Conservation (phyloP, 768 basidiomycete genomes). For the Kwoniella bestiolae region DNA sequence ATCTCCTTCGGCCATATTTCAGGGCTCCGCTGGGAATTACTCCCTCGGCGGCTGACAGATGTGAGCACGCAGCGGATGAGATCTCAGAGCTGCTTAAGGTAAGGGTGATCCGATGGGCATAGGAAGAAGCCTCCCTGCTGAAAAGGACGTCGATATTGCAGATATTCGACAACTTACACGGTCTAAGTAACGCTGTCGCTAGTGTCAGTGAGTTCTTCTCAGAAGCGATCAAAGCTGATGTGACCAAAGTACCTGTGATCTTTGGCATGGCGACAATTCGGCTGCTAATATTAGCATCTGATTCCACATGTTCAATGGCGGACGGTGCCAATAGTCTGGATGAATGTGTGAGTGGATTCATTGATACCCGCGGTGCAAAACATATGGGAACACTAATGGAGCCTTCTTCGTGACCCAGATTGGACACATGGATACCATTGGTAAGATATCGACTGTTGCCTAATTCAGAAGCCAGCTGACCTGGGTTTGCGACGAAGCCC, state of each 20-base stretch:
- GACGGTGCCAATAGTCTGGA: neutral
- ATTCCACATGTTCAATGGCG: neutral
- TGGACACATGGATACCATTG: neutral
- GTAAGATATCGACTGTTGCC: too few species aligned
- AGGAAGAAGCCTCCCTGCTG: neutral
- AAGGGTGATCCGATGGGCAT: neutral
- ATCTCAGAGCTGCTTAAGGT: constrained; percentile 17
- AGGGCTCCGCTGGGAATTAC: constrained; percentile 4
- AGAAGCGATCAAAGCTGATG: neutral
- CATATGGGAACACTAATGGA: neutral
- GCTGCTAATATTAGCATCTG: neutral
- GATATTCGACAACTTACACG: constrained; percentile 17
- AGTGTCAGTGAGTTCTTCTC: constrained; percentile 15
- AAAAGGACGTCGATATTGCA: neutral
- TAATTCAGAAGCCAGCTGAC: neutral
- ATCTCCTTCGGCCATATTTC: constrained; percentile 24
- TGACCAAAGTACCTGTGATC: constrained; percentile 2
- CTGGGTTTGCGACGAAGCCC: too few species aligned
- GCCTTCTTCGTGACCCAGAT: neutral
- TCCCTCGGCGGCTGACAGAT: constrained; percentile 15
- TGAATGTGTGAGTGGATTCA: neutral
- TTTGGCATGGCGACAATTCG: constrained; percentile 11
- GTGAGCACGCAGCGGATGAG: constrained; percentile 10
- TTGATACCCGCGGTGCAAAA: neutral
- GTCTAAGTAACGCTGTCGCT: constrained; percentile 12